phyloP scores from a whole-genome alignment of 768 basidiomycete genomes.

The Hypholoma sublateritium region DNA sequence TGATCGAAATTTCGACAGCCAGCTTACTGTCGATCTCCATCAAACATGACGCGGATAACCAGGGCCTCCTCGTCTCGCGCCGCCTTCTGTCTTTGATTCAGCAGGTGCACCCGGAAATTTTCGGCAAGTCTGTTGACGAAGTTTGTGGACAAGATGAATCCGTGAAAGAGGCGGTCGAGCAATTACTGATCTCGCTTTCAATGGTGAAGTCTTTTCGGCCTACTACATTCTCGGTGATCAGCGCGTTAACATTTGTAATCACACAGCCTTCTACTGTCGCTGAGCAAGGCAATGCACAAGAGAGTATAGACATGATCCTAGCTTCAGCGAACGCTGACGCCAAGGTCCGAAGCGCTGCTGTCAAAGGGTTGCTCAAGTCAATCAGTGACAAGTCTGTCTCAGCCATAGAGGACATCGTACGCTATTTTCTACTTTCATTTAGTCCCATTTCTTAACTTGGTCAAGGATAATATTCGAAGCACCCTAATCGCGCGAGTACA shows the following conservation, averaged over 20 bases:
- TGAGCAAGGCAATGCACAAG: not conserved
- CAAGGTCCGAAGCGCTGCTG: conserved; percentile 56
- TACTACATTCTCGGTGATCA: not conserved
- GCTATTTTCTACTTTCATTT: conserved; percentile 7
- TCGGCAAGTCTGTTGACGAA: conserved; percentile 42
- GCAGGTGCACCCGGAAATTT: conserved; percentile 59
- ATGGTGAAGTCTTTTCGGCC: conserved; percentile 35
- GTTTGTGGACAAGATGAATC: conserved; percentile 34
- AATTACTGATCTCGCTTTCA: conserved; percentile 59
- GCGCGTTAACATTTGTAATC: not conserved
- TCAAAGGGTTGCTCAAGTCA: conserved; percentile 49
- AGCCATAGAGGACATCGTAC: conserved; percentile 43
- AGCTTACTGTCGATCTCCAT: conserved; percentile 28
- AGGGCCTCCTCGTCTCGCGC: conserved; percentile 24
- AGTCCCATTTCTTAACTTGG: not conserved
- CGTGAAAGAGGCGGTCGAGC: conserved; percentile 45
- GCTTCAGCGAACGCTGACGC: conserved; percentile 64
- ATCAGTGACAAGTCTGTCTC: conserved; percentile 31
- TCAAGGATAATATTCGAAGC: conserved; percentile 55
- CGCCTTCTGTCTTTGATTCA: conserved; percentile 56
- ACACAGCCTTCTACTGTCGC: not conserved
- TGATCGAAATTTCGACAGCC: conserved; percentile 30
- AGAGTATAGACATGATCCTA: conserved; percentile 42
- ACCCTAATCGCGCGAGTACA: conserved; percentile 69
- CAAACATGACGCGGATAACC: conserved; percentile 21